A percentile compares a stretch with the other conserved stretches of the same genome.
phyloP scores from a whole-genome alignment of 2,329 filamentous ascomycete species.

The Neoarthrinium moseri region DNA sequence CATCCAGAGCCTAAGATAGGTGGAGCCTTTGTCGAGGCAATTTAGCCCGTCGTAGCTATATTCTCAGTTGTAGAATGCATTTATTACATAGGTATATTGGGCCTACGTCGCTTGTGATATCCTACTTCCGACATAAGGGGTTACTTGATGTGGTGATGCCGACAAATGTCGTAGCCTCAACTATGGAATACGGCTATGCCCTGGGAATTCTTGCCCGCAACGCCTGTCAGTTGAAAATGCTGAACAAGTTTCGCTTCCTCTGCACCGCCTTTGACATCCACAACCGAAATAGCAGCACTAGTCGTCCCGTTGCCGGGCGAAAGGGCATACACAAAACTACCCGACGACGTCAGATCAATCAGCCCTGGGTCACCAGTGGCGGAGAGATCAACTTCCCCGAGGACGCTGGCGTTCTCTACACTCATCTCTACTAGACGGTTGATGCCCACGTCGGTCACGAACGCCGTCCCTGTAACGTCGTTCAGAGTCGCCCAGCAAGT shows the following conservation, averaged over 20 bases:
- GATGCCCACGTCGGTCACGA: slow-evolving; percentile 54
- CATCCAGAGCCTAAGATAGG: too few species aligned
- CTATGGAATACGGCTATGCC: background rate
- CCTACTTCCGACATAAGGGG: too few species aligned
- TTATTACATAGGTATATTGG: too few species aligned
- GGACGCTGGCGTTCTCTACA: slow-evolving; percentile 43
- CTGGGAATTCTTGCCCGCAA: slow-evolving; percentile 4
- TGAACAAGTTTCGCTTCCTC: background rate
- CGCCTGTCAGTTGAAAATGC: background rate
- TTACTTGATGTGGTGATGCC: too few species aligned
- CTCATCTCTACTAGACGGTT: slow-evolving; percentile 59
- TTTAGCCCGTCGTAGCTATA: too few species aligned
- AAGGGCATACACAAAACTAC: slow-evolving; percentile 57
- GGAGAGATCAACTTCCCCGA: slow-evolving; percentile 39
- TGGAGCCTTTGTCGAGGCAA: too few species aligned
- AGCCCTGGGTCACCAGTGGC: slow-evolving; percentile 50
- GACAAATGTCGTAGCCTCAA: too few species aligned
- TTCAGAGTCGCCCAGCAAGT: slow-evolving; percentile 60
- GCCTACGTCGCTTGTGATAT: too few species aligned
- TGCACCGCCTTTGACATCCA: too few species aligned
- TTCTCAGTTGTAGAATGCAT: too few species aligned
- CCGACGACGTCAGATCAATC: slow-evolving; percentile 52
- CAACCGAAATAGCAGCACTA: slow-evolving; percentile 33
- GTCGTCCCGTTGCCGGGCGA: slow-evolving; percentile 49
- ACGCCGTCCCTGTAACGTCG: slow-evolving; percentile 45